phyloP scores from a whole-genome alignment of 768 basidiomycete species.

The Tephrocybe sp. region DNA sequence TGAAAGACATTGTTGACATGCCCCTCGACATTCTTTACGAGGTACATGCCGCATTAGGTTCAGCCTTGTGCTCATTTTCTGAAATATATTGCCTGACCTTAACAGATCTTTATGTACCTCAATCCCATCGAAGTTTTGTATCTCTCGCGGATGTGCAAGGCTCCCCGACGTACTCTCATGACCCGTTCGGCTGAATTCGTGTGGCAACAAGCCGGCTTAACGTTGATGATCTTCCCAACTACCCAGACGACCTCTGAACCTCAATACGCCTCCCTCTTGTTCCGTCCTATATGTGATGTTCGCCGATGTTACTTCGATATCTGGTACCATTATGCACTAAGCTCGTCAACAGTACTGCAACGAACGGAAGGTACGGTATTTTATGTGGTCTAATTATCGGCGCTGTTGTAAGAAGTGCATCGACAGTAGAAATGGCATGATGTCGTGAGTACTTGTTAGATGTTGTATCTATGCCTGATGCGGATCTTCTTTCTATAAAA shows the following conservation, averaged over 20 bases:
- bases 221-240: conserved; percentile 10
- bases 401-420: conserved; percentile 15
- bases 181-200: conserved; percentile 5
- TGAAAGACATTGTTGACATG: conserved; percentile 26
- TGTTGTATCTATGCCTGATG: too few species aligned
- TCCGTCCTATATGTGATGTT: conserved; percentile 7
- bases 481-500: too few species aligned
- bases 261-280: conserved; percentile 6
- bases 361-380: not conserved
- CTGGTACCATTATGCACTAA: not conserved
- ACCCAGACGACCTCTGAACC: conserved; percentile 12
- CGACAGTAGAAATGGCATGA: not conserved
- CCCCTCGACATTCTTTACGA: conserved; percentile 31
- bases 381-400: conserved; percentile 14
- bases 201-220: conserved; percentile 11
- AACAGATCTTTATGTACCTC: conserved; percentile 37
- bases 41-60: conserved; percentile 8
- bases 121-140: conserved; percentile 35
- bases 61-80: not conserved
- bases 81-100: too few species aligned
- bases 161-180: conserved; percentile 27
- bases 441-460: not conserved
- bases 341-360: conserved; percentile 6
- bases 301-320: not conserved
- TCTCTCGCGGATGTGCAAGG: conserved; percentile 37